These are phyloP conservation scores for Elaeis oleifera DNA, from an alignment of 202 grass and related monocot genomes.

Conservation along the genomic window DNA sequence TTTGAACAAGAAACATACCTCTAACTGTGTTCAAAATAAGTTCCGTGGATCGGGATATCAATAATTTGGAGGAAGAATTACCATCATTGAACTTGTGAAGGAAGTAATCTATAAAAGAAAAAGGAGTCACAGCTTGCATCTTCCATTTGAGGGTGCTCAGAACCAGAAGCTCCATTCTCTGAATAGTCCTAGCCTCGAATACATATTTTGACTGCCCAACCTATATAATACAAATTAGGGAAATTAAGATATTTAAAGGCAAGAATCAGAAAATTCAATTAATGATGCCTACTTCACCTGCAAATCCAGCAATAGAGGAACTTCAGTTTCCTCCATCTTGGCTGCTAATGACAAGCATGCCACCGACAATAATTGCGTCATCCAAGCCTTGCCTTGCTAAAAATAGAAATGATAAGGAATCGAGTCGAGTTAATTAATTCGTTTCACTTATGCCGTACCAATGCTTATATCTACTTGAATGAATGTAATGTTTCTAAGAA, in stretches of 20 bases:
- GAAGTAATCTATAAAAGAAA: constrained; percentile 17
- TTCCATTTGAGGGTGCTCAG: constrained; percentile 15
- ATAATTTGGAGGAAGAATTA: not conserved
- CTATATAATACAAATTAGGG: too few relatives aligned
- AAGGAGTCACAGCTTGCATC: constrained; percentile 18
- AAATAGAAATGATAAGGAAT: not conserved
- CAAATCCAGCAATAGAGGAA: constrained; percentile 52
- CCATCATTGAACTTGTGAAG: constrained; percentile 8
- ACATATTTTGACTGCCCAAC: constrained; percentile 1
- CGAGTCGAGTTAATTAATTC: not conserved
- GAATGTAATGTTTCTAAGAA: not conserved
- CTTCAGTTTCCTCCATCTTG: constrained; percentile 14
- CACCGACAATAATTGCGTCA: constrained; percentile 7
- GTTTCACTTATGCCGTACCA: too few relatives aligned
- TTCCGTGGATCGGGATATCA: too few relatives aligned
- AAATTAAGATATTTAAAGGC: too few relatives aligned
- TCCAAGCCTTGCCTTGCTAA: constrained; percentile 8
- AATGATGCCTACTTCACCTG: constrained; percentile 39
- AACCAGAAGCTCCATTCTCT: constrained; percentile 14
- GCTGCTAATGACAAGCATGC: constrained; percentile 13
- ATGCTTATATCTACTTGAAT: not conserved
- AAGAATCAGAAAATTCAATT: not conserved
- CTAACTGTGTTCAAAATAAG: too few relatives aligned
- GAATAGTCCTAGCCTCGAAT: constrained; percentile 13
- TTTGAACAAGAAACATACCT: too few relatives aligned